Evolutionary conservation across 129 eudicot genomes (phyloP), one percentile per base, ranked within the genome.

Genomic region (Flaveria sonorensis): DNA sequence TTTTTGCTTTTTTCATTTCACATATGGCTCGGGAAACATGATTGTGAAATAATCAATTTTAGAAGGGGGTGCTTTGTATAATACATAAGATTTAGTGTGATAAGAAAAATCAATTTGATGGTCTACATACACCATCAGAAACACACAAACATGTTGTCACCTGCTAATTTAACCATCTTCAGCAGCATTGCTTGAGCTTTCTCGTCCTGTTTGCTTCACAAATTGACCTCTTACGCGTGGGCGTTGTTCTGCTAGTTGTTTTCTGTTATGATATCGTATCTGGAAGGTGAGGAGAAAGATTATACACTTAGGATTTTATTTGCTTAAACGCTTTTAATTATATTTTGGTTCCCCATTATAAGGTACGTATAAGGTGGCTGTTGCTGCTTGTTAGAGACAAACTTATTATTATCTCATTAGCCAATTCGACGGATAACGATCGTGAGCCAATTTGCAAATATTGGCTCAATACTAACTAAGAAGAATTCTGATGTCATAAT

Each of bases 191-290:
- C 52, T 73, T 64, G 96, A 85, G 67, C 77, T 78, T 9, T 86
- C 87, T 0, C 55, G 39, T 24, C 79, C 82, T 10, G 70, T 30
- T 60, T 78, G 86, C 83, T 76, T 76, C 50, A 85, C 86, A 84
- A 89, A 89, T 51, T 89, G 91, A 28, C 95, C 95, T 55, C 83
- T 77, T 11, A 89, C 81, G 48, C 95, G 85, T 21, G 95, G 89
- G 75, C 95, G 62, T 77, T 82, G 81, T 67, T 88, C 97, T 68
- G 91, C 89, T 46, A 81, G 72, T 81, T 82, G 87, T 84, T 88
- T 85, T 64, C 87, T 85, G 82, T 77, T 85, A 43, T 88, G 86
- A 75, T 86, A 83, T 2, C 89, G 83, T 55, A 85, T 89, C 97
- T 88, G 73, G 0, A 3, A 73, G 63, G 55, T 12, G 26, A n/a